Conservation (phyloP, 1,284 basidiomycete species). For the Nidula niveotomentosa region DNA sequence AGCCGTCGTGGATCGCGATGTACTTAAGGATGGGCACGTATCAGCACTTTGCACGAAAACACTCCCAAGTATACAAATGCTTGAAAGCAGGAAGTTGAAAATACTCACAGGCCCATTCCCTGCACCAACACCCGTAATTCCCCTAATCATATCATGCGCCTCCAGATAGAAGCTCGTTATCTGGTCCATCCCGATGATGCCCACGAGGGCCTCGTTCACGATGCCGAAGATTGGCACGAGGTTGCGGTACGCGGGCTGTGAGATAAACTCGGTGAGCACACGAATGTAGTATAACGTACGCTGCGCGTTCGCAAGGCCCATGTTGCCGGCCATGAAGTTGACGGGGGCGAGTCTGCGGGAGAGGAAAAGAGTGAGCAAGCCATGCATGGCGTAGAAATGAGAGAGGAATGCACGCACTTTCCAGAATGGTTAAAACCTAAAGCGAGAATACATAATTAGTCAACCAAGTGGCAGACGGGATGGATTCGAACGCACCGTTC, state of each 20-base stretch:
- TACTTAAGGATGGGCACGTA: slow-evolving; percentile 25
- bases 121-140: slow-evolving; percentile 60
- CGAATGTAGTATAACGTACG: slow-evolving; percentile 84
- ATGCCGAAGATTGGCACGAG: slow-evolving; percentile 77
- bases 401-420: slow-evolving; percentile 10
- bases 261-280: slow-evolving; percentile 75
- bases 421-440: slow-evolving; percentile 72
- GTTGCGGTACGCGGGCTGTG: slow-evolving; percentile 54
- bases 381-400: neutral
- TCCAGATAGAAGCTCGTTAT: slow-evolving; percentile 65
- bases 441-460: slow-evolving; percentile 1
- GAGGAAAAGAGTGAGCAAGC: no score
- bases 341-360: slow-evolving; percentile 48
- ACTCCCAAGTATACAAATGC: no score
- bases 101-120: slow-evolving; percentile 3
- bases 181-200: slow-evolving; percentile 49
- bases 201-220: slow-evolving; percentile 65
- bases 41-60: no score
- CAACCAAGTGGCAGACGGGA: neutral
- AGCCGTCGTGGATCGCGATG: slow-evolving; percentile 84
- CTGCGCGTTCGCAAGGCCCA: slow-evolving; percentile 79
- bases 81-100: neutral
- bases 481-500: slow-evolving; percentile 49
- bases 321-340: slow-evolving; percentile 64
- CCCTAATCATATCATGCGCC: slow-evolving; percentile 75